phyloP scores from a whole-genome alignment of 495 filamentous ascomycete genomes.

The Hypoxylon fuscum region DNA sequence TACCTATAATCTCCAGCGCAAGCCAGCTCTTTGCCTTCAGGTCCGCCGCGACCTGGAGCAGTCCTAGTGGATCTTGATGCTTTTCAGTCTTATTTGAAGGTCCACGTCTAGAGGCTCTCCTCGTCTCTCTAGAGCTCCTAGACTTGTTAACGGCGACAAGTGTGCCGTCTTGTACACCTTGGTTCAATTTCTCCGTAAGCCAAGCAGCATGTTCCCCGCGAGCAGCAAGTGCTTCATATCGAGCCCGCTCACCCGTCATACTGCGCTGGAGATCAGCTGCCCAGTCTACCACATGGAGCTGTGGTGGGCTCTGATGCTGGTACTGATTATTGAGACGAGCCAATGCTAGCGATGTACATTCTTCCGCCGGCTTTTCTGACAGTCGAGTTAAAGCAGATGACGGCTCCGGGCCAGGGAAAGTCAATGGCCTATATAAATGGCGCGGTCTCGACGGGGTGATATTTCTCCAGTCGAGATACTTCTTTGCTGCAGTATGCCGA shows the following conservation, averaged over 20 bases:
- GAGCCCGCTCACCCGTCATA: slow-evolving; percentile 78
- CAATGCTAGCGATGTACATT: slow-evolving; percentile 67
- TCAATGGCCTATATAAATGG: slow-evolving; percentile 42
- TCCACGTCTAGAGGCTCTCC: slow-evolving; percentile 24
- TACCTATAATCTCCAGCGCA: slow-evolving; percentile 80
- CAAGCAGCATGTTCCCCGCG: slow-evolving; percentile 78
- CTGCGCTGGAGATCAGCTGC: slow-evolving; percentile 87
- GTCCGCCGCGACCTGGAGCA: slow-evolving; percentile 75
- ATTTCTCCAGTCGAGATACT: slow-evolving; percentile 76
- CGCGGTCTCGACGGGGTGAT: slow-evolving; percentile 36
- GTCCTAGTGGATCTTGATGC: slow-evolving; percentile 76
- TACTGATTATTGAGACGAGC: slow-evolving; percentile 76
- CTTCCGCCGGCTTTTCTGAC: not conserved
- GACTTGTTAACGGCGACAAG: slow-evolving; percentile 55
- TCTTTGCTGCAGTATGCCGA: slow-evolving; percentile 85
- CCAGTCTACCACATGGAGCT: slow-evolving; percentile 87
- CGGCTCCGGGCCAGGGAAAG: slow-evolving; percentile 6
- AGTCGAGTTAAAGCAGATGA: slow-evolving; percentile 10
- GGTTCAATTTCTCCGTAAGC: slow-evolving; percentile 78
- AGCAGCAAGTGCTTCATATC: slow-evolving; percentile 76
- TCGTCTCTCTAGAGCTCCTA: slow-evolving; percentile 22
- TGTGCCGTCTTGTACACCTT: slow-evolving; percentile 77
- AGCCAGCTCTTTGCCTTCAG: slow-evolving; percentile 71
- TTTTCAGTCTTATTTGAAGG: slow-evolving; percentile 48
- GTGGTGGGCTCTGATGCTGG: slow-evolving; percentile 76